These are phyloP conservation scores for Flueggea neowawraea DNA, from an alignment of 441 rosid genomes.

Conservation along the genomic window DNA sequence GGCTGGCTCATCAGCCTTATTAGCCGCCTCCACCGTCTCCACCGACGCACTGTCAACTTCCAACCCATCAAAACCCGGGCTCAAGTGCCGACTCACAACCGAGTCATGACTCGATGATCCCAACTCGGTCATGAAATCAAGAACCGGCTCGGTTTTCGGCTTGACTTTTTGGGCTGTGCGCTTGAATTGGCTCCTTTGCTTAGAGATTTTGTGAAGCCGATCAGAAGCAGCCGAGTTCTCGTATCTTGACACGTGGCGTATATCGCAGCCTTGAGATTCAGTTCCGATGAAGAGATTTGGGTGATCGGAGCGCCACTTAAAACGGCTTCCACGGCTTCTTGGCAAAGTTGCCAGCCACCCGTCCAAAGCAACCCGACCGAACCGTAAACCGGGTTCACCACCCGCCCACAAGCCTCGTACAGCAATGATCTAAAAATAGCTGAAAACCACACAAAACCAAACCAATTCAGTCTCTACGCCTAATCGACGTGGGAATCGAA, in stretches of 20 bases:
- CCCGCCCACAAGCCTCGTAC: constrained; percentile 54
- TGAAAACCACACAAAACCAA: constrained; percentile 11
- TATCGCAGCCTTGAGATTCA: constrained; percentile 20
- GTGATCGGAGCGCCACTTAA: constrained; percentile 30
- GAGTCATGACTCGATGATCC: constrained; percentile 7
- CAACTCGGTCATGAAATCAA: not conserved
- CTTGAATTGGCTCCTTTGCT: constrained; percentile 27
- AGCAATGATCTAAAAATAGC: constrained; percentile 40
- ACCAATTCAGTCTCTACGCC: not conserved
- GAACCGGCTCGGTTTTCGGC: constrained; percentile 7
- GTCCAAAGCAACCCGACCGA: constrained; percentile 39
- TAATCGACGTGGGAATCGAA: too few species aligned
- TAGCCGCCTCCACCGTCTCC: constrained; percentile 25
- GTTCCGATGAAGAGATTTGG: constrained; percentile 16
- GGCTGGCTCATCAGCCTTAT: constrained; percentile 15
- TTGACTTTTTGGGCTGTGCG: constrained; percentile 17
- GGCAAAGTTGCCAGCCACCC: constrained; percentile 39
- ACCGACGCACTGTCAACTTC: constrained; percentile 28
- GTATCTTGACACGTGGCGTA: constrained; percentile 34
- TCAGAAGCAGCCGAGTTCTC: constrained; percentile 12
- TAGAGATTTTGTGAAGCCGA: constrained; percentile 19
- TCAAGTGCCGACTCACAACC: constrained; percentile 13
- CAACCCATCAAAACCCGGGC: constrained; percentile 8
- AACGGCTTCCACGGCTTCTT: constrained; percentile 39
- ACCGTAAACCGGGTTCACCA: constrained; percentile 40